Conservation (phyloP, 805 yeast species). For the Sugiyamaella americana region DNA sequence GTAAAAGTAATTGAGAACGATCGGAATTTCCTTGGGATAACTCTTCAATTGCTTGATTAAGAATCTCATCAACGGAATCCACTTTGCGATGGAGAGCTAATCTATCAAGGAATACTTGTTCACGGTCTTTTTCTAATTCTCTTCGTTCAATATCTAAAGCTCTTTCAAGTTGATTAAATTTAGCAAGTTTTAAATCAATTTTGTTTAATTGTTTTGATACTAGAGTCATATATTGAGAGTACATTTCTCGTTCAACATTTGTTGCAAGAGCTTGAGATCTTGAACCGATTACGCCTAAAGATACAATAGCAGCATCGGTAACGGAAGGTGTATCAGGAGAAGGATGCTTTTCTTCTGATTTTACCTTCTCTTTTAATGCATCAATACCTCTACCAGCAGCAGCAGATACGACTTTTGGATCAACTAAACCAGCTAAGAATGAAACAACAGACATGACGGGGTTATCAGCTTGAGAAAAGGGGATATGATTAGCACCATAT, state of each 20-base stretch:
- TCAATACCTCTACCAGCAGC: conserved; percentile 52
- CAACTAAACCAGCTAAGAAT: conserved; percentile 78
- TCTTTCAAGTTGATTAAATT: conserved; percentile 62
- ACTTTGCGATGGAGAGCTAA: conserved; percentile 57
- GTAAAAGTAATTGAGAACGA: conserved; percentile 22
- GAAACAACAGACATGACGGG: conserved; percentile 93
- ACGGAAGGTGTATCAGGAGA: conserved; percentile 24
- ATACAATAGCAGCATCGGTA: conserved; percentile 59
- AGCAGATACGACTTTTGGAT: conserved; percentile 76
- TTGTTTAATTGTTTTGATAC: conserved; percentile 68
- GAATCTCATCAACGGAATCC: conserved; percentile 45
- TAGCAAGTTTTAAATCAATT: conserved; percentile 64
- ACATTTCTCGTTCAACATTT: conserved; percentile 67
- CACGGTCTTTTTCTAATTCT: conserved; percentile 37
- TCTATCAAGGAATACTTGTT: conserved; percentile 59
- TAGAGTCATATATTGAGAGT: conserved; percentile 53
- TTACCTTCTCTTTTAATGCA: conserved; percentile 33
- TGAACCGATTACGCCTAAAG: conserved; percentile 72
- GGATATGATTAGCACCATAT: conserved; percentile 69
- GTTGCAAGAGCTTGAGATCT: conserved; percentile 74
- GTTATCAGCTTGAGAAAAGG: conserved; percentile 79
- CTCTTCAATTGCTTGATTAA: conserved; percentile 41
- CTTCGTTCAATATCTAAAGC: conserved; percentile 39
- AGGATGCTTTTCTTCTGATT: conserved; percentile 4
- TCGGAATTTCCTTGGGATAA: conserved; percentile 16